Evolutionary conservation across 441 rosid species (phyloP).

Genomic region (Gossypium aridum): DNA sequence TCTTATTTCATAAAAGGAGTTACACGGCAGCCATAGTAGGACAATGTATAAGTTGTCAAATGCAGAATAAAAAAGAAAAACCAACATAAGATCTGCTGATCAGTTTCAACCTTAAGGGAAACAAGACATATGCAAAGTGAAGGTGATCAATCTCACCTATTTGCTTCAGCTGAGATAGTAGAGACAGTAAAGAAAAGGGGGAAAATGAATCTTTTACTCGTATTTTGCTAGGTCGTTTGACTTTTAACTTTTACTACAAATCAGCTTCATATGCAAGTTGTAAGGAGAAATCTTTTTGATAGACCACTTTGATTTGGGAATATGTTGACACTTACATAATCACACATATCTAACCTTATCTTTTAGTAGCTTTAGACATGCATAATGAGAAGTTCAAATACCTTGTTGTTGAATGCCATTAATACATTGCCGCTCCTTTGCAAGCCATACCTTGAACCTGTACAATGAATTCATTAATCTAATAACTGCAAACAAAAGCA

Average conservation of each 20-base stretch:
- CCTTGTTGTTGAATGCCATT: conserved; percentile 96
- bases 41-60: not conserved
- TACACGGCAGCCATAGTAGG: not conserved
- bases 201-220: not conserved
- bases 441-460: conserved; percentile 94
- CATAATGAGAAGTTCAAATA: conserved; percentile 21
- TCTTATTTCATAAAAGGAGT: conserved; percentile 7
- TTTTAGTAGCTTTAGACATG: not conserved
- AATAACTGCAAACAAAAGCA: conserved; percentile 17
- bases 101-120: not conserved
- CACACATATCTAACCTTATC: not conserved
- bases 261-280: conserved; percentile 8
- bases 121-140: not conserved
- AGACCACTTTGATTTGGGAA: not conserved
- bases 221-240: not conserved
- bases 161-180: not conserved
- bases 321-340: not conserved
- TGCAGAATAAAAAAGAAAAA: not conserved
- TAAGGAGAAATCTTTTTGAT: not conserved
- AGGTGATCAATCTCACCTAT: not conserved
- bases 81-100: not conserved
- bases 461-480: conserved; percentile 18
- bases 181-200: not conserved
- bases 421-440: conserved; percentile 79
- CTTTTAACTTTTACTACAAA: not conserved